phyloP scores from a whole-genome alignment of 2,329 filamentous ascomycete species.

The Sporothrix pallida region DNA sequence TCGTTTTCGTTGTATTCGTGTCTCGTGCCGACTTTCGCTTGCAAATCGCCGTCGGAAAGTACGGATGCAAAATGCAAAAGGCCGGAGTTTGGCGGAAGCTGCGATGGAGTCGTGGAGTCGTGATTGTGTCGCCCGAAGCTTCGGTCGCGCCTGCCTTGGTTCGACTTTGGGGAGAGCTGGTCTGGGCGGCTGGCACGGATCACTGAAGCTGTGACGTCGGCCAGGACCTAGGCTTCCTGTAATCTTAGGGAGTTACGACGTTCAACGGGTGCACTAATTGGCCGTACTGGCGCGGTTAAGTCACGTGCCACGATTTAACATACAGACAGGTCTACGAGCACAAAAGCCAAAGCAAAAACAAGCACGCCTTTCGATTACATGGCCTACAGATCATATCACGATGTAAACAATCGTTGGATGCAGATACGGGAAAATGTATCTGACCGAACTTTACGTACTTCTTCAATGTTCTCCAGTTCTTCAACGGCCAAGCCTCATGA shows the following conservation, averaged over 20 bases:
- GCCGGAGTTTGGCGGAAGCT: slow-evolving; percentile 16
- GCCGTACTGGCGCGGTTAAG: not conserved
- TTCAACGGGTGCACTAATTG: not conserved
- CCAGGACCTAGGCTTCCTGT: slow-evolving; percentile 18
- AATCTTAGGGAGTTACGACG: slow-evolving; percentile 5
- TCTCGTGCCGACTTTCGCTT: no score
- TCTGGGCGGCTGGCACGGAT: not conserved
- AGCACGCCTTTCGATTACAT: no score
- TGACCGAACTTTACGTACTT: no score
- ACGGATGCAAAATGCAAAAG: not conserved
- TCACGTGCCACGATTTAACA: slow-evolving; percentile 2
- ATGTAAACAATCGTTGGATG: not conserved
- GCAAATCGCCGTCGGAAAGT: not conserved
- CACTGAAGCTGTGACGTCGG: slow-evolving; percentile 21
- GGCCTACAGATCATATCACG: not conserved
- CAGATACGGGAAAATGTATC: no score
- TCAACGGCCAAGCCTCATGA: slow-evolving; percentile 1
- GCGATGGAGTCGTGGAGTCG: slow-evolving; percentile 15
- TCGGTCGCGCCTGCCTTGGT: slow-evolving; percentile 2
- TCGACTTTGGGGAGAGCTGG: not conserved
- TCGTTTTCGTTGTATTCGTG: not conserved
- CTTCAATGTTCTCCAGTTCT: not conserved
- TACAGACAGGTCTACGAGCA: no score
- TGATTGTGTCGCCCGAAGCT: slow-evolving; percentile 13
- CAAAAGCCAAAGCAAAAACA: not conserved